These are phyloP conservation scores for Phlyctochytrium bullatum DNA, from an alignment of 192 early-diverging fungal species.

Conservation along the genomic window DNA sequence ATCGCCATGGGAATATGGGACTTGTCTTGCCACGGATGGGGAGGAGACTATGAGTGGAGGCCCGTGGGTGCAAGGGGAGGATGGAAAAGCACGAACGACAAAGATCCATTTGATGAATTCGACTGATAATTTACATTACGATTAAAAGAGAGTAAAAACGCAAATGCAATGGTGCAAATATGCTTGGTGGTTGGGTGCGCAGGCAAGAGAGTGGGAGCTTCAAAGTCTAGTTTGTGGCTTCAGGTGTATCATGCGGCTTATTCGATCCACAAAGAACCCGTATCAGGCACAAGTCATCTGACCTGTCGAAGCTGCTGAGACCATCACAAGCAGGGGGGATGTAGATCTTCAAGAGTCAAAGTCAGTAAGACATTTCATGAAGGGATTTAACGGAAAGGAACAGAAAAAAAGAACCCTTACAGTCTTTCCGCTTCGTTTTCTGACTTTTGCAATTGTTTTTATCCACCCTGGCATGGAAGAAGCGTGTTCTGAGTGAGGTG, in stretches of 20 bases:
- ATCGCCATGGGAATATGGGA: slow-evolving; percentile 37
- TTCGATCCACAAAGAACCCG: no score
- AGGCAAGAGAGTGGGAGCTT: background rate
- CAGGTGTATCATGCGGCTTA: background rate
- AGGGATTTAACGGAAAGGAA: background rate
- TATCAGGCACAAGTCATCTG: background rate
- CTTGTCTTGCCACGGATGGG: slow-evolving; percentile 29
- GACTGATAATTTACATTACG: slow-evolving; percentile 13
- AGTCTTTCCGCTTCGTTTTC: background rate
- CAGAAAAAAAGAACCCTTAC: background rate
- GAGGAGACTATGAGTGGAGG: background rate
- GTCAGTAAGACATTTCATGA: background rate
- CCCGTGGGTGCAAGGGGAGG: slow-evolving; percentile 24
- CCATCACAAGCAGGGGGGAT: background rate
- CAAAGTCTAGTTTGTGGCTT: background rate
- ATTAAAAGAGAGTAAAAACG: background rate
- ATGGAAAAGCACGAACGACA: slow-evolving; percentile 14
- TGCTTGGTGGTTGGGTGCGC: background rate
- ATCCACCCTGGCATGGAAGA: background rate
- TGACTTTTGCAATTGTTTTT: background rate
- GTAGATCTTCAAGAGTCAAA: background rate
- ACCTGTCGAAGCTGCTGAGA: background rate
- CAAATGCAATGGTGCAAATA: background rate
- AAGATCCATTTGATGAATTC: slow-evolving; percentile 20
- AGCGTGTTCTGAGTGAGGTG: background rate